Base-by-base conservation (phyloP, 345 rosid species). In the Boechera retrofracta region DNA sequence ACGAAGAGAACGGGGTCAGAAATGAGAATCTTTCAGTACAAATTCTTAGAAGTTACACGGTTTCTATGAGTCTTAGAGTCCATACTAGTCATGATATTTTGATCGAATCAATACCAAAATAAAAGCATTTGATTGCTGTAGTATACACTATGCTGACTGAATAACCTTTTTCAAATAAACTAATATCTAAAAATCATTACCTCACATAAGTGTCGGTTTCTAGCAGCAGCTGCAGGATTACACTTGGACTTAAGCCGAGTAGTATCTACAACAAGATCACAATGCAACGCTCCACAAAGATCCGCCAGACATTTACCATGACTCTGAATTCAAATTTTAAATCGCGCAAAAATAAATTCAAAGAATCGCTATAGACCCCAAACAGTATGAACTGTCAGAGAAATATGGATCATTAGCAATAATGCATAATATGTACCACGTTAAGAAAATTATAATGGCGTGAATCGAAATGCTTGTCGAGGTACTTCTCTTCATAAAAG, bases 211-310 rank as follows among this genome's bases (percentile, higher is more conserved):
- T 90, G 96, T 42, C 62, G 72, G 79, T 87, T 92, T 84, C 85
- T 88, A 41, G 89, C 85, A 60, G 84, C 85, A 71, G 96, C 93
- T 16, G 94, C 89, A 32, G 90, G 88, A 82, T 86, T 90, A 85
- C 97, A 90, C 82, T 87, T 90, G 4, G 86, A 67, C 82, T 86
- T 92, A 26, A 66, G 77, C 64, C 70, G 70, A 15, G 64, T 31
- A 5, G 83, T 64, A 44, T 81, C 81, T 85, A 85, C 77, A 36
- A 87, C 77, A 39, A 77, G 75, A 80, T 92, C 93, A 79, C 93
- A 88, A 77, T 89, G 92, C 82, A 89, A 59, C 45, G 93, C 96
- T 35, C 96, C 92, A 73, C 94, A 90, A 33, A 90, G 38, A 80
- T 90, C 96, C 67, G 96, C 91, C 72, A 87, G 69, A 80, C 96